Base-by-base conservation (phyloP, 2,329 filamentous ascomycete genomes). In the Polytolypa hystricis region DNA sequence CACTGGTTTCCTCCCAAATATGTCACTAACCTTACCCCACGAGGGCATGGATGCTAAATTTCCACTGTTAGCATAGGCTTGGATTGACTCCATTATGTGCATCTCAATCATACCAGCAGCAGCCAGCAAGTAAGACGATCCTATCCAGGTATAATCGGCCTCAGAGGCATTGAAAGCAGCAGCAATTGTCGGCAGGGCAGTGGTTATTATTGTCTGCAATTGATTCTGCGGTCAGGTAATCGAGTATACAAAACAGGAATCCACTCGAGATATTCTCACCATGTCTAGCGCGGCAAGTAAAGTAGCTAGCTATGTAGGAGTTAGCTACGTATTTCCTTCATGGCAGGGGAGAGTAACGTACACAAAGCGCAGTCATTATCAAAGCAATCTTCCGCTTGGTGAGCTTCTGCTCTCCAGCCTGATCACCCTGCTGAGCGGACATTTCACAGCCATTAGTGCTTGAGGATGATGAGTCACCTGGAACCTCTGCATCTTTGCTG, bases 1-100 rank as follows among this genome's bases (percentile, higher is more conserved):
- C 33, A 78, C 67, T 9, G 69, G 70, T 47, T 81, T 82, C 27
- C 78, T 65, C 2, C 78, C 77, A 59, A 73, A 81, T 40, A 81
- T 80, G 45, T 81, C 78, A 30, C 71, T 74, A 15, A 79, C 57
- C 48, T 79, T 79, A 15, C 74, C 70, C 68, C 70, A 74, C 21
- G 66, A 60, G 3, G 69, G 69, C 3, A 65, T 66, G 2, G 66
- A 45, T 15, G 56, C 47, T 45, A 27, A 19, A n/a, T n/a, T n/a
- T n/a, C n/a, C n/a, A n/a, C n/a, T 16, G 26, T 19, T 10, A 19
- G 8, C 10, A 12, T n/a, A n/a, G n/a, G n/a, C n/a, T n/a, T n/a
- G n/a, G n/a, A n/a, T n/a, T n/a, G n/a, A n/a, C n/a, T n/a, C n/a
- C n/a, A n/a, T n/a, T n/a, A n/a, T n/a, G n/a, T n/a, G 10, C 42